phyloP scores from a whole-genome alignment of 768 basidiomycete species.

The Mycena rebaudengoi region DNA sequence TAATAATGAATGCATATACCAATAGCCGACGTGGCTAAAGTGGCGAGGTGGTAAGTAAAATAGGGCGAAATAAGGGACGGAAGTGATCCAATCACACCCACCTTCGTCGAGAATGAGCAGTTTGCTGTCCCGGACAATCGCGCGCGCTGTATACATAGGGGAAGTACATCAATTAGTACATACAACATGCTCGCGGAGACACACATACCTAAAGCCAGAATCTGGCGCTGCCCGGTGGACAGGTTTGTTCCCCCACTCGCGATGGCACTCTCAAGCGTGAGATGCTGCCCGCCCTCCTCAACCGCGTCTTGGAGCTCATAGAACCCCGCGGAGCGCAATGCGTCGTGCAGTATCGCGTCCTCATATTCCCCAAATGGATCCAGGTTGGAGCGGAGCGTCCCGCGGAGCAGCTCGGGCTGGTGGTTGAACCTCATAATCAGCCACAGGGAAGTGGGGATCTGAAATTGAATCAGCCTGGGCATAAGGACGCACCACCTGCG shows the following conservation, averaged over 20 bases:
- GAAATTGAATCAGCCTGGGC: no score
- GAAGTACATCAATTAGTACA: not conserved
- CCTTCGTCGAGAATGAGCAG: conserved; percentile 23
- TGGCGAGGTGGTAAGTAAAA: not conserved
- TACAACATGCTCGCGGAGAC: no score
- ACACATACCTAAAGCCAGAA: conserved; percentile 60
- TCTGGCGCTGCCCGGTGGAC: conserved; percentile 73
- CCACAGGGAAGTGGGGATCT: no score
- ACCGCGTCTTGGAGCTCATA: conserved; percentile 50
- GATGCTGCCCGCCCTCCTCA: conserved; percentile 37
- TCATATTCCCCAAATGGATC: conserved; percentile 79
- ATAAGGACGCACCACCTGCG: conserved; percentile 36
- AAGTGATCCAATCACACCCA: no score
- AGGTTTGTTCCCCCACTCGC: conserved; percentile 78
- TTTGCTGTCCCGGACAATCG: conserved; percentile 53
- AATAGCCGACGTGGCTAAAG: not conserved
- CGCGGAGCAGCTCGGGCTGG: conserved; percentile 56
- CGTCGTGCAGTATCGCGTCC: conserved; percentile 70
- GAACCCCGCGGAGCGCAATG: conserved; percentile 61
- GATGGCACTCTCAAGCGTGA: conserved; percentile 61
- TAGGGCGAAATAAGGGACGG: conserved; percentile 31
- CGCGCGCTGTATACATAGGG: conserved; percentile 62
- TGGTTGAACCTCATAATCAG: no score
- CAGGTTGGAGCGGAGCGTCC: conserved; percentile 69
- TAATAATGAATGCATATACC: no score